Base-by-base conservation (phyloP, 2,329 filamentous ascomycete genomes). In the Phialophora chinensis region DNA sequence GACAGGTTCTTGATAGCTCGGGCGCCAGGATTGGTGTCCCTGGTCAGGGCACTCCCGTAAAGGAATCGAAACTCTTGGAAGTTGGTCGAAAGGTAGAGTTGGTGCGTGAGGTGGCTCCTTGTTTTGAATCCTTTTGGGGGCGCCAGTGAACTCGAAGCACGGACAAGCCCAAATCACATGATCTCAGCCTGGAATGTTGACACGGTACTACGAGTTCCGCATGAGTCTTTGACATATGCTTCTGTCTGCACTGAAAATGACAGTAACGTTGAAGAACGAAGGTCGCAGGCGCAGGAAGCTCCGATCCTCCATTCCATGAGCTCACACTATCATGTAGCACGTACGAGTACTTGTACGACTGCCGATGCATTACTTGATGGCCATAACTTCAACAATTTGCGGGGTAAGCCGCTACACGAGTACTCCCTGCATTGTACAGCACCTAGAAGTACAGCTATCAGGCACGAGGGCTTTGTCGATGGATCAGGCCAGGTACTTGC, bases 351-450 rank as follows among this genome's bases (percentile, higher is more conserved):
- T 17, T 6, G 14, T 44, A 44, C 38, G 14, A n/a, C 17, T 8
- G 14, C 38, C 14, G 38, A 20, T 44, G 25, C n/a, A 52, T 12
- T 29, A 25, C 49, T 23, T 52, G 49, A 23, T 3, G 49, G 49
- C 5, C 23, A 5, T 23, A 11, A 52, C 12, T 29, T 27, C 49
- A 52, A 12, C n/a, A 52, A 14, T 38, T 53, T 63, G 54, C 44
- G 54, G 61, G 61, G 61, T 58, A 58, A 63, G 55, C 38, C 59
- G 54, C 35, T 42, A 52, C 17, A 42, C 14, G 35, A 38, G 35
- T 38, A 33, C 31, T 33, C 31, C 31, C 8, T 10, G 31, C 31
- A 33, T 33, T 3, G 8, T 33, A 11, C 31, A 33, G 8, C 11
- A 42, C 6, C 3, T 3, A 42, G 17, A 17, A 20, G 38, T 7